phyloP scores from a whole-genome alignment of 73 alveolate genomes.

The Paramecium sexaurelia region DNA sequence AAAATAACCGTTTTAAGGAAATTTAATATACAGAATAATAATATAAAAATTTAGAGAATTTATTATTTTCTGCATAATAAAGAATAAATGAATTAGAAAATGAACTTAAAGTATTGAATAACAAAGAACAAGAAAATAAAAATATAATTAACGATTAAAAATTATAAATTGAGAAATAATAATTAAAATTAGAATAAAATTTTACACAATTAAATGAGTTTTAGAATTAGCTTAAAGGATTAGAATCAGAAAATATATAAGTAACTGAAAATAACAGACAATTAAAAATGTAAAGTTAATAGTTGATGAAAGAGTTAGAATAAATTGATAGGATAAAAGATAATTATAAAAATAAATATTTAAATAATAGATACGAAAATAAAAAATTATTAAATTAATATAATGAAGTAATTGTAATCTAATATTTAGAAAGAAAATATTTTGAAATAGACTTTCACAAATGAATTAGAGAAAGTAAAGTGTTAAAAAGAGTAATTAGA shows the following conservation, averaged over 20 bases:
- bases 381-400: constrained; percentile 8
- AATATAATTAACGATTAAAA: neutral
- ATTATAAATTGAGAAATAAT: neutral
- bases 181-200: neutral
- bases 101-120: neutral
- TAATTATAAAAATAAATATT: constrained; percentile 46
- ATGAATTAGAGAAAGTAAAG: constrained; percentile 29
- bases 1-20: neutral
- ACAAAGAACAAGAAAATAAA: constrained; percentile 1
- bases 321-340: constrained; percentile 40
- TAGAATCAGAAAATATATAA: neutral
- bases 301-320: constrained; percentile 10
- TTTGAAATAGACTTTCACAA: constrained; percentile 11
- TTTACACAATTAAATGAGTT: neutral
- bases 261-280: neutral
- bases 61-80: neutral
- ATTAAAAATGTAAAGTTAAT: neutral
- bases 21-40: neutral
- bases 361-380: constrained; percentile 31
- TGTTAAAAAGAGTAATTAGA: constrained; percentile 28
- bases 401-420: constrained; percentile 3
- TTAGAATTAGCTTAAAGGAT: neutral
- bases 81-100: constrained; percentile 33
- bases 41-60: neutral
- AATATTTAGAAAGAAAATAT: constrained; percentile 39